phyloP scores from a whole-genome alignment of 768 basidiomycete genomes.

The Mycena rosella region DNA sequence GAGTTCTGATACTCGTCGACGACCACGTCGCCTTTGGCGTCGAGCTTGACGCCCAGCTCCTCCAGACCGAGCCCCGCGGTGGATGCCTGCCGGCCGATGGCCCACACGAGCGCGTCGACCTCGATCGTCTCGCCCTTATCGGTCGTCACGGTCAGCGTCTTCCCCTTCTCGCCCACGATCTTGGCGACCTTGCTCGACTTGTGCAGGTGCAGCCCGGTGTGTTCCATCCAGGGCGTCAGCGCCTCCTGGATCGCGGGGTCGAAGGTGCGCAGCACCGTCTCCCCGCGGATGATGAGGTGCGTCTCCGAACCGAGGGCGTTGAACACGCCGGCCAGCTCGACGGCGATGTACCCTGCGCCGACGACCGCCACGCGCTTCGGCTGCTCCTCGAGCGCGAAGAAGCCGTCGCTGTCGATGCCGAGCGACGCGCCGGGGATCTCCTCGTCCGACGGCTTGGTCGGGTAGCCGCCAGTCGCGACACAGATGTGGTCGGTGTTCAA shows the following conservation, averaged over 20 bases:
- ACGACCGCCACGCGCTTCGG: slow-evolving; percentile 95
- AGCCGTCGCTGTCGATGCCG: slow-evolving; percentile 95
- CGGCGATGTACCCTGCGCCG: slow-evolving; percentile 98
- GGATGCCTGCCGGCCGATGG: slow-evolving; percentile 89
- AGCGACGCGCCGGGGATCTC: slow-evolving; percentile 90
- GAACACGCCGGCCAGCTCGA: slow-evolving; percentile 96
- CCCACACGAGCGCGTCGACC: slow-evolving; percentile 93
- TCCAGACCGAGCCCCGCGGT: slow-evolving; percentile 86
- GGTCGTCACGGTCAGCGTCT: slow-evolving; percentile 80
- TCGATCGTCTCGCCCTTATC: slow-evolving; percentile 82
- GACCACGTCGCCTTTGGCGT: slow-evolving; percentile 85
- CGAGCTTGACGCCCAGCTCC: slow-evolving; percentile 78
- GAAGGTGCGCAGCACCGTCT: slow-evolving; percentile 93
- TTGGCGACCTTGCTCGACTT: slow-evolving; percentile 79
- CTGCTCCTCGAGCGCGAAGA: slow-evolving; percentile 92
- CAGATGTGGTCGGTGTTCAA: slow-evolving; percentile 84
- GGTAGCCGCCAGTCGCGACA: slow-evolving; percentile 89
- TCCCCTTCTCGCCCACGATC: slow-evolving; percentile 81
- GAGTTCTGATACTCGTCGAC: slow-evolving; percentile 96
- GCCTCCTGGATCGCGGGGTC: slow-evolving; percentile 89
- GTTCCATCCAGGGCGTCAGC: slow-evolving; percentile 91
- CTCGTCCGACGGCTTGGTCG: slow-evolving; percentile 82
- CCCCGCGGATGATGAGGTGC: slow-evolving; percentile 90
- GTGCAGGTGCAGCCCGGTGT: slow-evolving; percentile 93
- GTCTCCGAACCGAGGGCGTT: slow-evolving; percentile 93